Percentiles rank a stretch among this genome's conserved stretches.
These are phyloP conservation scores for Karstenula rhodostoma DNA, from an alignment of 2,329 filamentous ascomycete genomes.

Conservation along the genomic window DNA sequence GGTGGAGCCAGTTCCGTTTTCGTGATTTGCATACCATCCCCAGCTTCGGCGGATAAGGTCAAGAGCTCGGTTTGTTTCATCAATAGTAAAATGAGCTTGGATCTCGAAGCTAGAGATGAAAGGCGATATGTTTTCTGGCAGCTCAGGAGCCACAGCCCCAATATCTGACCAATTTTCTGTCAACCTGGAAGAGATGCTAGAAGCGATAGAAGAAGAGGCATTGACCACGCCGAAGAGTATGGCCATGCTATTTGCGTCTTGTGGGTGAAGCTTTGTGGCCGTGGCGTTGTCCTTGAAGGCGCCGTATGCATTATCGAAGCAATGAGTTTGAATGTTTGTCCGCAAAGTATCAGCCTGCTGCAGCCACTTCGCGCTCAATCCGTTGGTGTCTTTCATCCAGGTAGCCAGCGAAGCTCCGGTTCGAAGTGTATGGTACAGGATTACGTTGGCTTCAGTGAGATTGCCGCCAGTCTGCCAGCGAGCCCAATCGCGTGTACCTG, in stretches of 20 bases:
- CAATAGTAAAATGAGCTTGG: constrained; percentile 62
- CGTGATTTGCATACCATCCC: constrained; percentile 68
- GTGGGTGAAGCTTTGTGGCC: constrained; percentile 54
- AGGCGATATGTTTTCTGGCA: constrained; percentile 65
- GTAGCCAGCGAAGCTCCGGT: constrained; percentile 37
- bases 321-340: constrained; percentile 35
- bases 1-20: constrained; percentile 66
- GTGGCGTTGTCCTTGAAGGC: constrained; percentile 52
- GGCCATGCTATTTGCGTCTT: constrained; percentile 64
- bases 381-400: constrained; percentile 36
- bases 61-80: constrained; percentile 60
- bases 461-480: constrained; percentile 60
- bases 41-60: constrained; percentile 64
- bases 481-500: constrained; percentile 61
- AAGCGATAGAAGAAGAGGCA: constrained; percentile 45
- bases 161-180: constrained; percentile 64
- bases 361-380: constrained; percentile 28
- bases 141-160: constrained; percentile 64
- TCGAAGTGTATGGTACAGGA: constrained; percentile 56
- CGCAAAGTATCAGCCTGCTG: constrained; percentile 29
- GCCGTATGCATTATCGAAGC: constrained; percentile 35
- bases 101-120: constrained; percentile 69
- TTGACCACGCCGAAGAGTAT: constrained; percentile 57
- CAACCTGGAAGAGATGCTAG: constrained; percentile 56
- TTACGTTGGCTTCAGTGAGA: constrained; percentile 62